phyloP scores from a whole-genome alignment of 2,329 filamentous ascomycete species.

The Alternaria arborescens region DNA sequence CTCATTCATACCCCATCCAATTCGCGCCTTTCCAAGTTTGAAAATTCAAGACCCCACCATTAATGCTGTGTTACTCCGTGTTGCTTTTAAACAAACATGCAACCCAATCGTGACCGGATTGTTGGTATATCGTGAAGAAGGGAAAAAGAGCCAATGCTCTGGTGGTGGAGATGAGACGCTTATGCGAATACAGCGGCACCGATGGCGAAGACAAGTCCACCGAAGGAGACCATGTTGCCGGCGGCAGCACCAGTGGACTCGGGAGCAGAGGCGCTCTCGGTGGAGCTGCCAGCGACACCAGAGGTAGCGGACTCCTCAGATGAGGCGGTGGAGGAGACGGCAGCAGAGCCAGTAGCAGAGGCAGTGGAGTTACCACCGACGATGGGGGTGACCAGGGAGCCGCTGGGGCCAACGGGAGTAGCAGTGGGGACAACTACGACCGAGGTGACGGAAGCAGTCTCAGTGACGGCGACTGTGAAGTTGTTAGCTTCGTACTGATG shows the following conservation, averaged over 20 bases:
- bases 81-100: slow-evolving; percentile 11
- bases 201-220: slow-evolving; percentile 38
- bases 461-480: slow-evolving; percentile 9
- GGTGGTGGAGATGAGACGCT: slow-evolving; percentile 2
- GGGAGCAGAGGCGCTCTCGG: slow-evolving; percentile 18
- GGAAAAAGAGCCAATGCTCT: slow-evolving; percentile 1
- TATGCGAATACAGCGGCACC: slow-evolving; percentile 44
- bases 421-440: slow-evolving; percentile 13
- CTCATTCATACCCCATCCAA: slow-evolving; percentile 2
- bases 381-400: slow-evolving; percentile 16
- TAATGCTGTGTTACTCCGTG: slow-evolving; percentile 18
- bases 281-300: slow-evolving; percentile 17
- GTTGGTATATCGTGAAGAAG: slow-evolving; percentile 14
- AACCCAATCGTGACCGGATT: slow-evolving; percentile 12
- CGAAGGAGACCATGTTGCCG: slow-evolving; percentile 41
- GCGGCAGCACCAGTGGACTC: slow-evolving; percentile 35
- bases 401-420: slow-evolving; percentile 19
- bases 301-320: slow-evolving; percentile 13
- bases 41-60: slow-evolving; percentile 12
- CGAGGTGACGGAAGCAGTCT: slow-evolving; percentile 9
- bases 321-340: slow-evolving; percentile 2
- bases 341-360: slow-evolving; percentile 11
- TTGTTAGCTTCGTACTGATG: background rate
- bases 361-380: slow-evolving; percentile 21
- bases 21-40: slow-evolving; percentile 2